phyloP scores from a whole-genome alignment of 176 grass and related monocot species.

The Rhynchospora pubera region DNA sequence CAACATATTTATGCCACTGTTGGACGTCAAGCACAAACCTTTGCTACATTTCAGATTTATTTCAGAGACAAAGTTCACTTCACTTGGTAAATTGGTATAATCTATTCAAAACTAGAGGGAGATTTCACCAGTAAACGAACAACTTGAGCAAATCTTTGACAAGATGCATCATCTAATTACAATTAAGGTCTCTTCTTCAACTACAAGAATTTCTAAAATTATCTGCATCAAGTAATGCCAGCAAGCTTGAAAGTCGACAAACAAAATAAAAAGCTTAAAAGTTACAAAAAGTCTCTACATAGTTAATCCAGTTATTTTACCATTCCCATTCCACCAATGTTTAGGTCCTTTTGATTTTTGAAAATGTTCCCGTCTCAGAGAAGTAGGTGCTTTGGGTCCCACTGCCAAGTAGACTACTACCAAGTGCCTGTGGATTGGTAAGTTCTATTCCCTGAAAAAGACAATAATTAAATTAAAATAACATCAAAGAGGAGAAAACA shows the following conservation, averaged over 20 bases:
- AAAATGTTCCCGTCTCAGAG: slow-evolving; percentile 58
- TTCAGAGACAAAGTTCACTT: no score
- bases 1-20: no score
- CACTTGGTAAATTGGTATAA: no score
- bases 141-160: background rate
- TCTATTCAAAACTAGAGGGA: background rate
- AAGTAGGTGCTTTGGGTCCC: slow-evolving; percentile 64
- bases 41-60: no score
- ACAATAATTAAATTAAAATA: background rate
- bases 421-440: slow-evolving; percentile 39
- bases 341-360: slow-evolving; percentile 46
- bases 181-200: background rate
- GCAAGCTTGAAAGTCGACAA: background rate
- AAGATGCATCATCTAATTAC: background rate
- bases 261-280: background rate
- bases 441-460: slow-evolving; percentile 52
- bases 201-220: background rate
- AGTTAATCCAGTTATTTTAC: background rate
- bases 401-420: slow-evolving; percentile 41
- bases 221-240: background rate
- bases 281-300: background rate
- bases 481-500: background rate
- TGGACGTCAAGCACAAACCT: no score
- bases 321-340: background rate
- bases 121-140: background rate